Conservation (phyloP, 345 rosid genomes). For the Dipteronia dyeriana region DNA sequence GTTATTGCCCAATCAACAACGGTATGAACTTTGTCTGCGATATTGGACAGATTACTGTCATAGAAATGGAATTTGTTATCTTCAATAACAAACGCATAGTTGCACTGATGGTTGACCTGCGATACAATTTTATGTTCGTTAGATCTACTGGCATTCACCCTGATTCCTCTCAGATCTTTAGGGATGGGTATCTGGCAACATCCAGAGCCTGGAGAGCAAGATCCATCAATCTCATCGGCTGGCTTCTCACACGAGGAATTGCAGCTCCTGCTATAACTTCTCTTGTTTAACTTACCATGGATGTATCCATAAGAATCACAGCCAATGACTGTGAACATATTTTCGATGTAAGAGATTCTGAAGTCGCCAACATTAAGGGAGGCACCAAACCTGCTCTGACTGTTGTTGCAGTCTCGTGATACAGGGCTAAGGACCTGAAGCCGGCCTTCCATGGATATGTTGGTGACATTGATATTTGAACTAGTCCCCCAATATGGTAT, state of each 20-base stretch:
- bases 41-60: neutral
- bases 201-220: neutral
- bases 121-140: neutral
- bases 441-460: neutral
- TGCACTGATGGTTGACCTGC: constrained; percentile 16
- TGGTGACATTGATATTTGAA: neutral
- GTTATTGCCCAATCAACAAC: constrained; percentile 38
- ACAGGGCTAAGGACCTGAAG: neutral
- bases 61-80: constrained; percentile 15
- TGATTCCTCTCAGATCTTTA: neutral
- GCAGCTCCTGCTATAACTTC: neutral
- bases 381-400: too few relatives aligned
- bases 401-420: neutral
- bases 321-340: neutral
- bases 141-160: neutral
- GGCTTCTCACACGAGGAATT: neutral
- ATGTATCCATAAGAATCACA: neutral
- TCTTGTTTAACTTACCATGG: neutral
- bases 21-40: constrained; percentile 11
- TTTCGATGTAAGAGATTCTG: neutral
- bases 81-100: constrained; percentile 21
- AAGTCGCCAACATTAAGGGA: neutral
- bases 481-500: neutral
- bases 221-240: neutral
- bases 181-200: constrained; percentile 9